Percentiles rank a stretch among this genome's conserved stretches.
These are phyloP conservation scores for Tetradesmus obliquus DNA, from an alignment of 139 green algal genomes.

Conservation along the genomic window DNA sequence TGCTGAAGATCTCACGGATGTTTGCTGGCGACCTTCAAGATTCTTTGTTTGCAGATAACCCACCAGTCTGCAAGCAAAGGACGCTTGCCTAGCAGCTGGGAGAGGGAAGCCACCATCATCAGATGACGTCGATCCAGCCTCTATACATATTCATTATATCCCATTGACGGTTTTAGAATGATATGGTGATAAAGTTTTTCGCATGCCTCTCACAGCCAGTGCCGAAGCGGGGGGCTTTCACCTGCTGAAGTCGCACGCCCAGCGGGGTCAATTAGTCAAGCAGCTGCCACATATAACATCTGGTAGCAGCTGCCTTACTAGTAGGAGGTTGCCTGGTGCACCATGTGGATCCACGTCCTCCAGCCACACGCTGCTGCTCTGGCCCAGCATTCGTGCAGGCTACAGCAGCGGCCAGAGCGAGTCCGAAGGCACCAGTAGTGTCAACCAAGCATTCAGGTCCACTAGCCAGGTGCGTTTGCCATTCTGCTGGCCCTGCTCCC, in stretches of 20 bases:
- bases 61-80: background rate
- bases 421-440: conserved; percentile 43
- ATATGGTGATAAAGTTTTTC: background rate
- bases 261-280: background rate
- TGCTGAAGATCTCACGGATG: background rate
- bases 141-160: background rate
- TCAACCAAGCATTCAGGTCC: background rate
- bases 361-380: conserved; percentile 31
- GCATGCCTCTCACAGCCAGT: background rate
- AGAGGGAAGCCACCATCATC: background rate
- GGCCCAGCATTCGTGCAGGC: background rate
- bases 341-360: background rate
- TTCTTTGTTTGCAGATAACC: no score
- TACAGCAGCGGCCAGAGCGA: conserved; percentile 41
- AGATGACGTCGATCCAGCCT: background rate
- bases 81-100: background rate
- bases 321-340: background rate
- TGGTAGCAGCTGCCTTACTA: background rate
- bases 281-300: background rate
- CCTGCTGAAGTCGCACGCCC: background rate
- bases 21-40: background rate
- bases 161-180: background rate
- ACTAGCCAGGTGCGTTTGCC: background rate
- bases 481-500: conserved; percentile 5
- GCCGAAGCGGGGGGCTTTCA: background rate